These are phyloP conservation scores for Coemansia sp. DNA, from an alignment of 192 early-diverging fungal species.

Conservation along the genomic window DNA sequence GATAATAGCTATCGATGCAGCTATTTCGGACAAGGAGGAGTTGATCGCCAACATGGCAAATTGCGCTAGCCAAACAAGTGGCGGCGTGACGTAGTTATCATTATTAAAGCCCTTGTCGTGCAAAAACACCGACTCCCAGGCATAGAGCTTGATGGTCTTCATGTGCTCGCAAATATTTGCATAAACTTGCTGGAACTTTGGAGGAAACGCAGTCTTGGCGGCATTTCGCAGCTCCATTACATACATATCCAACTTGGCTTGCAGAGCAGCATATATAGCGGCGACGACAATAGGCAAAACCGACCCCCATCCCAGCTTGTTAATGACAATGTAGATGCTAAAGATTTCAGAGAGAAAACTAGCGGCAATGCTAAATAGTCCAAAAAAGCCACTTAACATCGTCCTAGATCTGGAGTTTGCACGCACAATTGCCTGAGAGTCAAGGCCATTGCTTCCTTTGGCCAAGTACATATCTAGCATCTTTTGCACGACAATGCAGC, in stretches of 20 bases:
- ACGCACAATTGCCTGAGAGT: not conserved
- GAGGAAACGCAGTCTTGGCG: not conserved
- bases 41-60: conserved; percentile 8
- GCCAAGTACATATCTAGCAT: not conserved
- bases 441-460: conserved; percentile 2
- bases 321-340: conserved; percentile 17
- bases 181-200: conserved; percentile 6
- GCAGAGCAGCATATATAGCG: not conserved
- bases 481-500: not conserved
- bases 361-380: not conserved
- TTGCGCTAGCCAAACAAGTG: not conserved
- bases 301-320: conserved; percentile 14
- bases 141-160: conserved; percentile 68
- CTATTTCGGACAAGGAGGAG: conserved; percentile 49
- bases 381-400: not conserved
- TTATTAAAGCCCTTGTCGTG: conserved; percentile 16
- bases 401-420: not conserved
- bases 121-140: conserved; percentile 56
- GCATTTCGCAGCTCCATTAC: not conserved
- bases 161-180: conserved; percentile 43
- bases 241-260: not conserved
- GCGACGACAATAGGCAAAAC: conserved; percentile 18
- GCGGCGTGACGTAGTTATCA: not conserved
- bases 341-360: conserved; percentile 3
- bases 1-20: conserved; percentile 60